phyloP scores from a whole-genome alignment of 2,329 filamentous ascomycete genomes.

The Microdochium trichocladiopsis region DNA sequence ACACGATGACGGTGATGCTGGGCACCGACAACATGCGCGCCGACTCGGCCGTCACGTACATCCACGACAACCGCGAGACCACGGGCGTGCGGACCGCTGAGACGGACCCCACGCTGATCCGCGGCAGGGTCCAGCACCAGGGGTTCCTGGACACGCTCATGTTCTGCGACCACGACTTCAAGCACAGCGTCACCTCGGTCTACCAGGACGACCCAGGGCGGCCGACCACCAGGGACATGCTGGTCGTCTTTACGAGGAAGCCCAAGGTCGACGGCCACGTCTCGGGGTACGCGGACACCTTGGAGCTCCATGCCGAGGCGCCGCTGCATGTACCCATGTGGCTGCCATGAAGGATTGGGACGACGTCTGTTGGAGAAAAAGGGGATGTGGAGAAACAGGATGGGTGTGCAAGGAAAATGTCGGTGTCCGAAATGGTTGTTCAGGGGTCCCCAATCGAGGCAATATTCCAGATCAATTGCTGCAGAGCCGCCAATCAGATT shows the following conservation, averaged over 20 bases:
- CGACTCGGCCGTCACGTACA: conserved; percentile 19
- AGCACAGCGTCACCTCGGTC: conserved; percentile 19
- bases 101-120: conserved; percentile 11
- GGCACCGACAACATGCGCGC: conserved; percentile 18
- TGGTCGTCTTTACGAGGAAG: conserved; percentile 20
- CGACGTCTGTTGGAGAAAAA: no score
- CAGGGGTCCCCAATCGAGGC: no score
- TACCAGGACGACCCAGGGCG: conserved; percentile 11
- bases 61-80: conserved; percentile 17
- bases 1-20: conserved; percentile 22
- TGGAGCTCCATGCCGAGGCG: conserved; percentile 12
- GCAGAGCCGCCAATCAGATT: no score
- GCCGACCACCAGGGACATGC: conserved; percentile 18
- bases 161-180: conserved; percentile 18
- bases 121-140: conserved; percentile 15
- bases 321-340: conserved; percentile 17
- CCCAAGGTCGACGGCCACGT: conserved; percentile 14
- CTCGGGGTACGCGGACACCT: conserved; percentile 15
- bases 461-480: no score
- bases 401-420: no score
- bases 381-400: no score
- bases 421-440: no score
- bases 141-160: conserved; percentile 18
- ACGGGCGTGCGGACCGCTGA: conserved; percentile 14
- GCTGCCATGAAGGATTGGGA: no score